Conservation (phyloP, 192 early-diverging fungal species). For the Gryganskiella cystojenkinii region DNA sequence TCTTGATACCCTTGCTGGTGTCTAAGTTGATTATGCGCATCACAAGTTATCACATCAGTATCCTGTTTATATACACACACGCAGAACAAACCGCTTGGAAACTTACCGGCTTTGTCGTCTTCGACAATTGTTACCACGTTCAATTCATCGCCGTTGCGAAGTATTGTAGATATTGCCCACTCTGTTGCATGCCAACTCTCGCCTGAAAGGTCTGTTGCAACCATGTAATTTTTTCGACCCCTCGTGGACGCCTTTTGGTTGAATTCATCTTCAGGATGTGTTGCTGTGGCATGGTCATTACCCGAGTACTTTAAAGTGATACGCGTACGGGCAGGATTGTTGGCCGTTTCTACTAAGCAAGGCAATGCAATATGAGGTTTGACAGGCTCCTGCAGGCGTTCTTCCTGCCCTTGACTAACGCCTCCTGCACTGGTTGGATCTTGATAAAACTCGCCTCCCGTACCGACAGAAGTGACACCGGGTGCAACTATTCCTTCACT, state of each 20-base stretch:
- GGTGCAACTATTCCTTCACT: no score
- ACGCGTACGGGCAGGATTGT: constrained; percentile 44
- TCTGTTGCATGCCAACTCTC: constrained; percentile 65
- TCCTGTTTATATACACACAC: no score
- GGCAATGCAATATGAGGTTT: constrained; percentile 47
- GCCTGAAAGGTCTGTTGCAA: constrained; percentile 61
- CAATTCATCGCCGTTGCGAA: constrained; percentile 60
- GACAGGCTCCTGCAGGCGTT: constrained; percentile 43
- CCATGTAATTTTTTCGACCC: constrained; percentile 55
- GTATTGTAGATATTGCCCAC: constrained; percentile 61
- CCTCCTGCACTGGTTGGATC: constrained; percentile 13
- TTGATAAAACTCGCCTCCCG: constrained; percentile 24
- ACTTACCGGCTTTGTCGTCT: constrained; percentile 51
- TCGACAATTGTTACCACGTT: constrained; percentile 59
- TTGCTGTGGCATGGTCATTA: constrained; percentile 6
- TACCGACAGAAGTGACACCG: neutral
- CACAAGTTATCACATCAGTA: no score
- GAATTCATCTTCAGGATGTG: neutral
- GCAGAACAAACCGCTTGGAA: neutral
- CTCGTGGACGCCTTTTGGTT: constrained; percentile 28
- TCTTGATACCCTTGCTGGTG: constrained; percentile 28
- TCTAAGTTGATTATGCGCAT: constrained; percentile 4
- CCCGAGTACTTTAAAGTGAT: constrained; percentile 46
- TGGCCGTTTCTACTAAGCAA: constrained; percentile 43
- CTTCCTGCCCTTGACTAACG: constrained; percentile 12